Base-by-base conservation (phyloP, 2,329 filamentous ascomycete genomes). In the Colletotrichum cuscutae region DNA sequence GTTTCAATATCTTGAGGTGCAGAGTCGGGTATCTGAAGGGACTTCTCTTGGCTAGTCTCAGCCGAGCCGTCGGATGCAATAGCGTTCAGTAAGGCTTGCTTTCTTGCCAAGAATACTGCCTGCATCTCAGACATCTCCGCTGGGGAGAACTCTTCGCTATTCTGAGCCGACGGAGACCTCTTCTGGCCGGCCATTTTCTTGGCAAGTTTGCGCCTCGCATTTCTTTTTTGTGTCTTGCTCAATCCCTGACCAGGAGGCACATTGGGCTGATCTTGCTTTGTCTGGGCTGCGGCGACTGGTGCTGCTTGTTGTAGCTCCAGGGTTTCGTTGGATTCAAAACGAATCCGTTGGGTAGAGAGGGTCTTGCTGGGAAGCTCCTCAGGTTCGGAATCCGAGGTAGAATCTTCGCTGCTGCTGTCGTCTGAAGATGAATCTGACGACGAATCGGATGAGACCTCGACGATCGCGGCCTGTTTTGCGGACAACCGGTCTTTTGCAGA, bases 191-290 rank as follows among this genome's bases (percentile, higher is more conserved):
- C 61, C 68, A 76, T 53, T 65, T 74, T 12, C 68, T 84, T 84
- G 3, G 81, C 80, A 3, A 80, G 79, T 42, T 85, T 84, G 56
- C 88, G 83, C 32, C 89, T 83, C 9, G 84, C 84, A 73, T 90
- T 90, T 6, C 89, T 84, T 72, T 84, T 87, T 75, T 86, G 85
- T 0, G 89, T 90, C 42, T 76, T 81, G 0, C 80, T 78, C 62
- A 86, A 78, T 2, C 86, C 85, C 19, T 78, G 73, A 1, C 80
- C 80, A 6, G 84, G 82, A 4, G 79, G 73, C 1, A 81, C 79
- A 11, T 53, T 5, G 28, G 75, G 67, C 7, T 56, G 73, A n/a
- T 76, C 35, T n/a, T 72, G 61, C 5, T 59, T 15, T 24, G 61
- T 53, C 52, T 72, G 15, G 42, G 71, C 30, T n/a, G 64, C 53